Evolutionary conservation across 345 rosid genomes (phyloP).

Genomic region (Populus alba): DNA sequence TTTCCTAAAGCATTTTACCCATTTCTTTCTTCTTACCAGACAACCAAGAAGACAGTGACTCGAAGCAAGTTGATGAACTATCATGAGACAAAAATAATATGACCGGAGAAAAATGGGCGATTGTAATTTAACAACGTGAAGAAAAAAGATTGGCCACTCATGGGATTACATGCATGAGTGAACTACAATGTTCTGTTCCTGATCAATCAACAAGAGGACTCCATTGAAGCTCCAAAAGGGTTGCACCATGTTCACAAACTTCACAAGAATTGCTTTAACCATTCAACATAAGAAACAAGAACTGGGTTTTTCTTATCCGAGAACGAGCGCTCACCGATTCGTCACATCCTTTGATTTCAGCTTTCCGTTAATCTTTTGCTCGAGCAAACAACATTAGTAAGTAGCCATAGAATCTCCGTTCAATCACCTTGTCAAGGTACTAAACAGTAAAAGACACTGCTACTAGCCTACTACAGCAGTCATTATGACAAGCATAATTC

Average conservation of each 20-base stretch:
- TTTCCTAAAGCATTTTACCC: too few species aligned
- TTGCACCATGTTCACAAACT: too few species aligned
- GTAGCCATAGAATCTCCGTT: neutral
- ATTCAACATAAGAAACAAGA: too few species aligned
- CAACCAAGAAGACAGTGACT: too few species aligned
- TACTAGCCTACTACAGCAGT: neutral
- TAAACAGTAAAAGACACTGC: neutral
- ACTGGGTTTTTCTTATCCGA: too few species aligned
- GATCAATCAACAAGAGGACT: neutral
- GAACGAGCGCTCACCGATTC: neutral
- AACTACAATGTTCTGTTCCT: neutral
- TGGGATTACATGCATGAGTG: neutral
- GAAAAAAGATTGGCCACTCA: neutral
- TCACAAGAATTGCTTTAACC: too few species aligned
- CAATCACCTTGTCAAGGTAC: neutral
- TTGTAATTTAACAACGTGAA: neutral
- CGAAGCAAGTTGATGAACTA: neutral
- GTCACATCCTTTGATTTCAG: neutral
- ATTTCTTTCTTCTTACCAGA: too few species aligned
- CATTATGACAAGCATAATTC: constrained; percentile 4
- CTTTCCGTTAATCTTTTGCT: neutral
- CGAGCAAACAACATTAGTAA: too few species aligned
- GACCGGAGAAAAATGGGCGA: constrained; percentile 13
- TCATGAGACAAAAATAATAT: neutral
- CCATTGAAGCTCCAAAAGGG: constrained; percentile 14